Evolutionary conservation across 139 green algal species (phyloP).

Genomic region (Picochlorum sp.): DNA sequence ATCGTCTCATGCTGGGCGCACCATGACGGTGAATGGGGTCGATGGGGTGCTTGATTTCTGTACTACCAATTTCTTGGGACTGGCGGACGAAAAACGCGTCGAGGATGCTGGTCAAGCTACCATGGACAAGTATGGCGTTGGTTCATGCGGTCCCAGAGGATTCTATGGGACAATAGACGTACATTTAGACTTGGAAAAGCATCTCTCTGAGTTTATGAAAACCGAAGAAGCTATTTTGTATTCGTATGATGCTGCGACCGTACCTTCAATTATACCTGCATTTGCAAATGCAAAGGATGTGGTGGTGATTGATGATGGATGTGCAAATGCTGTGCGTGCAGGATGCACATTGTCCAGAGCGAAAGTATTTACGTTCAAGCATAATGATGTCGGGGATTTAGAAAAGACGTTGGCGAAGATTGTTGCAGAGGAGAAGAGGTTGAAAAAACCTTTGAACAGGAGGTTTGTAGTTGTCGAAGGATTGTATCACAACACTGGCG

Average conservation of each 20-base stretch:
- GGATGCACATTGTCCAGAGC: constrained; percentile 61
- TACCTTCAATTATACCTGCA: constrained; percentile 82
- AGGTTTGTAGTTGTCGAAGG: constrained; percentile 92
- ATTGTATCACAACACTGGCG: constrained; percentile 75
- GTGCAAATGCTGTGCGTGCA: constrained; percentile 74
- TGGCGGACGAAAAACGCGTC: constrained; percentile 46
- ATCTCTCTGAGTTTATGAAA: constrained; percentile 69
- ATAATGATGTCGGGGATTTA: constrained; percentile 90
- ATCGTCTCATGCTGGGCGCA: constrained; percentile 7
- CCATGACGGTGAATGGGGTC: constrained; percentile 36
- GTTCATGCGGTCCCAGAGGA: constrained; percentile 90
- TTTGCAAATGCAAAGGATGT: constrained; percentile 86
- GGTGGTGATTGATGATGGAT: constrained; percentile 70
- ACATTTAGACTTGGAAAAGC: constrained; percentile 78
- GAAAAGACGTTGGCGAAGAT: constrained; percentile 60
- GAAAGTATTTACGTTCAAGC: constrained; percentile 76
- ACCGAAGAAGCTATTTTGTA: constrained; percentile 86
- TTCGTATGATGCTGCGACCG: constrained; percentile 86
- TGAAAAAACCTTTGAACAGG: constrained; percentile 65
- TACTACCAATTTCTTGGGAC: constrained; percentile 76
- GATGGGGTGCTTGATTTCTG: constrained; percentile 66
- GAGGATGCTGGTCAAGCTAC: constrained; percentile 27
- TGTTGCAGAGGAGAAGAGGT: constrained; percentile 35
- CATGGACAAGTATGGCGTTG: constrained; percentile 89
- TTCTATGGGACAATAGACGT: constrained; percentile 99